These are phyloP conservation scores for Triticum timopheevii DNA, from an alignment of 176 grass and related monocot species.

Conservation along the genomic window DNA sequence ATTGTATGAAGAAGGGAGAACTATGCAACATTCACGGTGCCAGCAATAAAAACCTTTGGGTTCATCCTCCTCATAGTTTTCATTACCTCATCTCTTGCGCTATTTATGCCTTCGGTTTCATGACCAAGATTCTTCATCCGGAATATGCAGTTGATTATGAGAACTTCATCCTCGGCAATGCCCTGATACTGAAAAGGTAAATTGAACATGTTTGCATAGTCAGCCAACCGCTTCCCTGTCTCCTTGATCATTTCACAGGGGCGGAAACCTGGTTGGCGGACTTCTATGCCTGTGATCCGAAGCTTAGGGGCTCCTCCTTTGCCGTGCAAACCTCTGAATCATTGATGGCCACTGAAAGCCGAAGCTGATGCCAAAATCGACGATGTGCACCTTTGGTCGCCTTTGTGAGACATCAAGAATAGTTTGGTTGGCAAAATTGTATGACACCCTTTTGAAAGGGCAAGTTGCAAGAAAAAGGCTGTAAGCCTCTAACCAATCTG, in stretches of 20 bases:
- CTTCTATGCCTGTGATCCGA: slow-evolving; percentile 53
- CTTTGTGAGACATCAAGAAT: slow-evolving; percentile 36
- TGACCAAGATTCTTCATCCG: slow-evolving; percentile 37
- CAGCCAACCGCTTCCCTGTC: slow-evolving; percentile 45
- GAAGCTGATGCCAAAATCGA: slow-evolving; percentile 61
- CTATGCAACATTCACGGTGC: slow-evolving; percentile 44
- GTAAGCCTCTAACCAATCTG: slow-evolving; percentile 42
- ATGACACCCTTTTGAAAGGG: slow-evolving; percentile 41
- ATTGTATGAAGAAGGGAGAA: slow-evolving; percentile 38
- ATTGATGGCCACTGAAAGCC: slow-evolving; percentile 64
- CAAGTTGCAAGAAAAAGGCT: slow-evolving; percentile 40
- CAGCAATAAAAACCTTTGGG: slow-evolving; percentile 55
- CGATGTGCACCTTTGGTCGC: slow-evolving; percentile 47
- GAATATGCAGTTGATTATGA: slow-evolving; percentile 55
- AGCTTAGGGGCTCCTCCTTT: slow-evolving; percentile 21
- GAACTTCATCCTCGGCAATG: slow-evolving; percentile 49
- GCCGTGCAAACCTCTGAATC: slow-evolving; percentile 39
- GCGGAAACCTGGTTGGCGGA: slow-evolving; percentile 31
- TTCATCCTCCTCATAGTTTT: slow-evolving; percentile 51
- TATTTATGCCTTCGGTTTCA: slow-evolving; percentile 39
- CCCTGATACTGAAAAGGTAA: slow-evolving; percentile 63
- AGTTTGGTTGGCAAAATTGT: slow-evolving; percentile 56
- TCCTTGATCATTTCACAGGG: slow-evolving; percentile 44
- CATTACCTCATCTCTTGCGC: slow-evolving; percentile 50
- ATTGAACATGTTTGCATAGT: slow-evolving; percentile 67